Conservation (phyloP, 345 rosid genomes). For the Hirschfeldia incana region DNA sequence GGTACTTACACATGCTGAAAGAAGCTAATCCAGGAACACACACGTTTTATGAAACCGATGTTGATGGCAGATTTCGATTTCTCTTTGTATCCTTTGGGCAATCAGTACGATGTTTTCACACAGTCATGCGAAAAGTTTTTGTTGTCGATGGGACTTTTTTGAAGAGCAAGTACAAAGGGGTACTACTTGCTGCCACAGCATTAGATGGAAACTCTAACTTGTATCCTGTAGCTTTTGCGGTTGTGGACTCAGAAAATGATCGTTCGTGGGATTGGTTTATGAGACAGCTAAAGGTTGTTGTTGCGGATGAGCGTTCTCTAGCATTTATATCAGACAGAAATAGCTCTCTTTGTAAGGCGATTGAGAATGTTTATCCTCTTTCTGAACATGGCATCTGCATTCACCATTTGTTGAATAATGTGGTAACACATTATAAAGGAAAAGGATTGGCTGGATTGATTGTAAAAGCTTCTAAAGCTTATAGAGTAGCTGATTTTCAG, state of each 20-base stretch:
- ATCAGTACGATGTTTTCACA: background rate
- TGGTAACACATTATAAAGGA: background rate
- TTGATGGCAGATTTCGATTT: background rate
- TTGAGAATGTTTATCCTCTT: background rate
- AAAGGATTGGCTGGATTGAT: background rate
- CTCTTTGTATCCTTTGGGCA: background rate
- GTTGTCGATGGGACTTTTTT: background rate
- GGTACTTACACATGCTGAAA: background rate
- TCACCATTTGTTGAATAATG: background rate
- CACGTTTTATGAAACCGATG: background rate
- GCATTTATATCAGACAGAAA: background rate
- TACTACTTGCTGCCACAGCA: background rate
- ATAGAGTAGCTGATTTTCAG: background rate
- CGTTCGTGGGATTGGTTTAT: background rate
- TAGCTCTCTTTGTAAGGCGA: background rate
- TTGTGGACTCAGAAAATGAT: background rate
- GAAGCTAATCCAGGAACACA: background rate
- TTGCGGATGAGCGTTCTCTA: background rate
- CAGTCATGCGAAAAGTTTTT: background rate
- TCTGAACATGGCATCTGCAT: background rate
- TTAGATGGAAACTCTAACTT: background rate
- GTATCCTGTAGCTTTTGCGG: background rate
- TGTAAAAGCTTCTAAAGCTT: background rate
- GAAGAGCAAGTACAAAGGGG: background rate
- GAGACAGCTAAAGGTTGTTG: too few relatives aligned